Evolutionary conservation across 108 stramenopile genomes (phyloP), one percentile per base, ranked within the genome.

Genomic region (Nitzschia sp.): DNA sequence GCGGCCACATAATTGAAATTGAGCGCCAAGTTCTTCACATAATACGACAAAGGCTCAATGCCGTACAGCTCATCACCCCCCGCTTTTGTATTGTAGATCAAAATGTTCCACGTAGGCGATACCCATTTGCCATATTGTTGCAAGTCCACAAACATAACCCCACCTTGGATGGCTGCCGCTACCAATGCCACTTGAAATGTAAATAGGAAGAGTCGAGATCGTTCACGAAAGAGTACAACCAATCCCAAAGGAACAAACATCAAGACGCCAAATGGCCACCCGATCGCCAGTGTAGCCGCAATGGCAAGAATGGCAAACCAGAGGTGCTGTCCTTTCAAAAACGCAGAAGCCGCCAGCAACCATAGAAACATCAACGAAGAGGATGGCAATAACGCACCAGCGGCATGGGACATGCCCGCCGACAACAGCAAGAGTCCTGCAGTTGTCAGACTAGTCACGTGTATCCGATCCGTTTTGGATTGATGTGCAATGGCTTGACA

Each of bases 211-310:
- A 76, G 0, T 21, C 62, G 54, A 21, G 24, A 13, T 27, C 38
- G 51, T 62, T 79, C 75, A 31, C 68, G 64, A 47, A 76, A 66
- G 27, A 96, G 59, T 54, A 95, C 76, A 67, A 80, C 71, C 25
- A 96, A 46, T 30, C 95, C 97, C 23, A 94, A 71, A 15, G 97
- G 90, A 21, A 98, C 77, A 81, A 98, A 97, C 31, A 98, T 63
- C 34, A 96, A 68, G 1, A 89, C 97, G 11, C 92, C 96, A 76
- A 99, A 99, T 15, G 99, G 99, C 99, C 99, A 99, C 29, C 98
- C 97, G 17, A 92, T 75, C 15, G 80, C 83, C 31, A 97, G 48
- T 1, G 93, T 88, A 21, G 96, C 90, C 11, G 85, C 5, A n/a
- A 96, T 64, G 17, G 86, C 95, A 42, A 79, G 76, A 5, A 89